phyloP scores from a whole-genome alignment of 208 protist genomes.

The Trypanosoma congolense region DNA sequence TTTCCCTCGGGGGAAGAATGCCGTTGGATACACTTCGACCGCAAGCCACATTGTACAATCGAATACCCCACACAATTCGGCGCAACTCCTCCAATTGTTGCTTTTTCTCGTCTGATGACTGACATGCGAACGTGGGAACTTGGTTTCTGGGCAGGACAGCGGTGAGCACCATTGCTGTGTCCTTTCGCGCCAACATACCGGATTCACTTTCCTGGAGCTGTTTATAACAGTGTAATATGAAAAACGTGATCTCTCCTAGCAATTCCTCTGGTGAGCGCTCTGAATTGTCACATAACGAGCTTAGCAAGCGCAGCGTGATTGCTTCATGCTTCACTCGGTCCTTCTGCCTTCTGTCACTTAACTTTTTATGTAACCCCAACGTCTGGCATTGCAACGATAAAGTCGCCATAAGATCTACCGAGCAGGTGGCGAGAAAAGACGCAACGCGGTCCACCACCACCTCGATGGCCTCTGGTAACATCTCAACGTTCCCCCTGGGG shows the following conservation, averaged over 20 bases:
- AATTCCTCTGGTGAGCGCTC: conserved; percentile 51
- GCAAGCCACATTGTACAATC: conserved; percentile 68
- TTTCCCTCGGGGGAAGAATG: conserved; percentile 26
- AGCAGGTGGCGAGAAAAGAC: conserved; percentile 52
- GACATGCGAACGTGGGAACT: conserved; percentile 59
- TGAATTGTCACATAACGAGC: conserved; percentile 49
- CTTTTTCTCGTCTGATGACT: conserved; percentile 60
- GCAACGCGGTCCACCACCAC: conserved; percentile 49
- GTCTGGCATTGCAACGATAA: conserved; percentile 60
- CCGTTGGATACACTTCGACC: conserved; percentile 48
- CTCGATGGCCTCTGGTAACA: conserved; percentile 60
- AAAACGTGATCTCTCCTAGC: conserved; percentile 58
- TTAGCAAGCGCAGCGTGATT: conserved; percentile 52
- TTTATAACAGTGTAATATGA: conserved; percentile 61
- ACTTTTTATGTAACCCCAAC: conserved; percentile 24
- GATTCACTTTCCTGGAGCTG: conserved; percentile 20
- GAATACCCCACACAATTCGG: conserved; percentile 86
- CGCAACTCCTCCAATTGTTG: conserved; percentile 82
- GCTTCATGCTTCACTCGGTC: conserved; percentile 66
- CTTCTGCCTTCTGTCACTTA: conserved; percentile 32
- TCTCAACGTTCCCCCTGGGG: conserved; percentile 55
- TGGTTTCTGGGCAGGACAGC: conserved; percentile 62
- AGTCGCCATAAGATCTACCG: conserved; percentile 42
- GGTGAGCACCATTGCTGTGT: conserved; percentile 65
- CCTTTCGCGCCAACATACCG: conserved; percentile 30